Evolutionary conservation across 768 basidiomycete genomes (phyloP), one percentile per base, ranked within the genome.

Genomic region (Favolaschia claudopus): DNA sequence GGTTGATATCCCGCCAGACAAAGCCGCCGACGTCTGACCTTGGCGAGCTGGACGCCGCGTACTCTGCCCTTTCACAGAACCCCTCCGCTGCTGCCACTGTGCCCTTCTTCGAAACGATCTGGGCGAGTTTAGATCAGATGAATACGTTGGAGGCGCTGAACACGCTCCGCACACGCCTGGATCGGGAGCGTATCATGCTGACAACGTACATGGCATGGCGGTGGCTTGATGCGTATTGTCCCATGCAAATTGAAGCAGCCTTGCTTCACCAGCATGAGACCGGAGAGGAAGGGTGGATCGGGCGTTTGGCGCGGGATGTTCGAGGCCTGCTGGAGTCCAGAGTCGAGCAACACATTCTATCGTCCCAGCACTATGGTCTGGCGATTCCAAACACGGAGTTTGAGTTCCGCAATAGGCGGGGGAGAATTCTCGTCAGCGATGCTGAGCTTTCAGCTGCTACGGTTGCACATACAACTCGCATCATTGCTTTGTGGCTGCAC

Each of bases 151-250:
- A 44, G 4, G 54, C 32, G 2, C 6, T 43, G 17, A 22, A 7
- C 17, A 15, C 31, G 7, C 45, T 57, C 2, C 45, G 38, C 4
- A 17, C 12, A 1, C 46, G 55, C 3, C 20, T 57, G 20, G 47
- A 57, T 22, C 45, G 45, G 2, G 37, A 56, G 28, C 36, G 39
- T 13, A 56, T 56, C 14, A 56, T 56, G 55, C 28, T 56, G 15
- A 56, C 45, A 13, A 47, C 28, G 1, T 56, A 19, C 45, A 39
- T 32, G 22, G 55, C 55, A 1, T 56, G 46, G 55, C 34, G 45
- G 12, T 56, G 55, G 55, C 45, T 56, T 1, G 36, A 49, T 27
- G 42, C 22, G 10, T 55, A 45, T 22, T 55, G 53, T 19, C 53
- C 42, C 2, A 1, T 5, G 7, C 9, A 27, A 22, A 48, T 56